Evolutionary conservation across 2,329 filamentous ascomycete species (phyloP).

Genomic region (Fusarium liriodendri): DNA sequence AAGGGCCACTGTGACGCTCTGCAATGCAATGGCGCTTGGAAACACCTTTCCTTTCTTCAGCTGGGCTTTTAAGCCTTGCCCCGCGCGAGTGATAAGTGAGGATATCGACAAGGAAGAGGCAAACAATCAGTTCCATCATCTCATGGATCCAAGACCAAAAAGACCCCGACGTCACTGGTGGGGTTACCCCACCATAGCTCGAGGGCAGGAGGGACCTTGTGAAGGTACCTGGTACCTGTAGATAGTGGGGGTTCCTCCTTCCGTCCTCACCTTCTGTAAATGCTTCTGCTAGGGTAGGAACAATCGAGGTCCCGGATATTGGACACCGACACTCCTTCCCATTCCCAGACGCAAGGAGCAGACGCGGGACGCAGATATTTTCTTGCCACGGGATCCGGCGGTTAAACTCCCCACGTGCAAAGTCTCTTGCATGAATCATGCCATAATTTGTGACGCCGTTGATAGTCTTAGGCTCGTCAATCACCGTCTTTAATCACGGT

Average conservation of each 20-base stretch:
- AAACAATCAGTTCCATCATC: not conserved
- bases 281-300: not conserved
- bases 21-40: not conserved
- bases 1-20: constrained; percentile 5
- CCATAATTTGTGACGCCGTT: constrained; percentile 3
- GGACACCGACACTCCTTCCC: not conserved
- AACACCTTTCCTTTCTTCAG: not conserved
- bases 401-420: not conserved
- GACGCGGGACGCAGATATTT: not conserved
- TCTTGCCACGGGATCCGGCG: constrained; percentile 3
- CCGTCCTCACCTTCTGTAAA: not conserved
- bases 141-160: not conserved
- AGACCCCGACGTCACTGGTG: constrained; percentile 33
- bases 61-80: not conserved
- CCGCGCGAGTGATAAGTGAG: constrained; percentile 13
- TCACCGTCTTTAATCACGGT: not conserved
- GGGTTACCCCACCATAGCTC: constrained; percentile 27
- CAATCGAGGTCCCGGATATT: constrained; percentile 1
- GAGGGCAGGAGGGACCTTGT: not conserved
- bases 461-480: not conserved
- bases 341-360: not conserved
- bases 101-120: constrained; percentile 9
- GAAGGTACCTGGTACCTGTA: not conserved
- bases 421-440: constrained; percentile 3
- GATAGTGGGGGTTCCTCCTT: constrained; percentile 11